Conservation (phyloP, 108 stramenopile species). For the Cyclotella baltica region DNA sequence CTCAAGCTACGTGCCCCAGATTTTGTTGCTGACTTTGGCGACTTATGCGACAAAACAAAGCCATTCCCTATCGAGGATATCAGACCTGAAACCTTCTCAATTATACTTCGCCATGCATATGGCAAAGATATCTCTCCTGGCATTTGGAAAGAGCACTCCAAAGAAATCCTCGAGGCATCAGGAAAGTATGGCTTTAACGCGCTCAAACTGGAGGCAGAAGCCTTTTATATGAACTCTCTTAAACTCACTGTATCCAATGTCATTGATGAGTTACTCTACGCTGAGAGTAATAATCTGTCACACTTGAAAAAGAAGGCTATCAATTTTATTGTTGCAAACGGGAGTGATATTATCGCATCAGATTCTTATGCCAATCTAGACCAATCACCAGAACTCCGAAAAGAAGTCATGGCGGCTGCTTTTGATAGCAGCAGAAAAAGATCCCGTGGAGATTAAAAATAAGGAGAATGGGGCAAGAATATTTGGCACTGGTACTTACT, state of each 20-base stretch:
- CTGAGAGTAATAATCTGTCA: constrained; percentile 22
- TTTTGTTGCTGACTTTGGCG: constrained; percentile 20
- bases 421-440: neutral
- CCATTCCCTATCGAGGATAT: constrained; percentile 31
- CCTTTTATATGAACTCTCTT: constrained; percentile 7
- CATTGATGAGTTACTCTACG: constrained; percentile 23
- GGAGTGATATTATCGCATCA: constrained; percentile 13
- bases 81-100: constrained; percentile 26
- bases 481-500: too few relatives aligned
- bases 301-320: constrained; percentile 31
- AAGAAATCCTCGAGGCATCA: constrained; percentile 35
- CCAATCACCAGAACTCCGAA: neutral
- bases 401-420: neutral
- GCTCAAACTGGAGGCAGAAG: constrained; percentile 38
- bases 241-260: constrained; percentile 17
- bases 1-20: constrained; percentile 1
- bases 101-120: constrained; percentile 27
- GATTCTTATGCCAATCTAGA: neutral
- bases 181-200: constrained; percentile 27
- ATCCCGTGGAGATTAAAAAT: neutral
- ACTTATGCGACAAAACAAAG: constrained; percentile 8
- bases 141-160: constrained; percentile 23
- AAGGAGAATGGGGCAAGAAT: too few relatives aligned
- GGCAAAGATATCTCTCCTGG: constrained; percentile 15
- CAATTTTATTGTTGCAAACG: constrained; percentile 26